Evolutionary conservation across 768 basidiomycete genomes (phyloP).

Genomic region (Podaxis sp.): DNA sequence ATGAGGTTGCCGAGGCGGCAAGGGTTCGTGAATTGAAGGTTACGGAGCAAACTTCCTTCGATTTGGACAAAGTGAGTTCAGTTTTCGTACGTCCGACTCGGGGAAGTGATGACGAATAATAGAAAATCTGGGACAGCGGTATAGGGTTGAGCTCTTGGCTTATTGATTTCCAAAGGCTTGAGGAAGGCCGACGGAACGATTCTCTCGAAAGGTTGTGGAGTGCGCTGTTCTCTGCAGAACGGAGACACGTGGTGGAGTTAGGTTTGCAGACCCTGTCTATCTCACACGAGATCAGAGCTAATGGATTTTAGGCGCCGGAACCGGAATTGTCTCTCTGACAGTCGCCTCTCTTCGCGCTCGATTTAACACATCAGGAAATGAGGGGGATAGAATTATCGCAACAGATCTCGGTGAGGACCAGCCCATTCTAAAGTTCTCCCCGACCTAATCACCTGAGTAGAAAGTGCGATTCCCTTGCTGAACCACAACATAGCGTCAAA

Average conservation of each 20-base stretch:
- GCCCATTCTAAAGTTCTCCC: background rate
- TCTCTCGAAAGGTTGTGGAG: slow-evolving; percentile 24
- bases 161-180: slow-evolving; percentile 29
- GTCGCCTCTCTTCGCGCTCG: slow-evolving; percentile 55
- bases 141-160: slow-evolving; percentile 85
- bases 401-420: slow-evolving; percentile 68
- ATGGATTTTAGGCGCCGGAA: slow-evolving; percentile 65
- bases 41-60: slow-evolving; percentile 83
- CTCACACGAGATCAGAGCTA: background rate
- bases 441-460: background rate
- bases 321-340: slow-evolving; percentile 74
- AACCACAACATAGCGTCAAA: slow-evolving; percentile 63
- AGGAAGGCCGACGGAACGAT: background rate
- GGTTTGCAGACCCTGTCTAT: slow-evolving; percentile 38
- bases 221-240: slow-evolving; percentile 37
- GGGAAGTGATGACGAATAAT: slow-evolving; percentile 29
- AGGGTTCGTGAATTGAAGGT: slow-evolving; percentile 52
- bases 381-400: slow-evolving; percentile 30
- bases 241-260: slow-evolving; percentile 60
- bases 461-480: slow-evolving; percentile 77
- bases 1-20: no score
- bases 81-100: slow-evolving; percentile 12
- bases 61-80: slow-evolving; percentile 81
- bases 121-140: slow-evolving; percentile 99
- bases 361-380: slow-evolving; percentile 11